A percentile compares a stretch with the other conserved stretches of the same genome.
These are phyloP conservation scores for Sarcocystis neurona DNA, from an alignment of 169 alveolate genomes.

Conservation along the genomic window DNA sequence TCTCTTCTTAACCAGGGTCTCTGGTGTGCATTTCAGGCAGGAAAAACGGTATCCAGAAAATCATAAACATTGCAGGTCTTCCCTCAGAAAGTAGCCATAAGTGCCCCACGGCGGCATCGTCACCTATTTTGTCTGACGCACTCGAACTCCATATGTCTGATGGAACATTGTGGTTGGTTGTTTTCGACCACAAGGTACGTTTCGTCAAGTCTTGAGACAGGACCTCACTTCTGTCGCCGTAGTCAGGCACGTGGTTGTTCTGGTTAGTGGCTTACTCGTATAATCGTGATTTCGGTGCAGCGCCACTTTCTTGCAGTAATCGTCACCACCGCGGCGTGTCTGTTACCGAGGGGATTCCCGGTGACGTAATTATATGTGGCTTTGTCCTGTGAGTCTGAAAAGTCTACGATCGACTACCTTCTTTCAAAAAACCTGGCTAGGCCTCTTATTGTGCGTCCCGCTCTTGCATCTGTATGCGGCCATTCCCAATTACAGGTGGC, in stretches of 20 bases:
- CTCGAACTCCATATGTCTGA: constrained; percentile 35
- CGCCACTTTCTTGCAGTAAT: neutral
- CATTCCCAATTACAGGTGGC: neutral
- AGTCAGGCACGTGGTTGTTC: neutral
- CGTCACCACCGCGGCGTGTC: neutral
- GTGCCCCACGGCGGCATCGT: neutral
- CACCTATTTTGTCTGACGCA: constrained; percentile 30
- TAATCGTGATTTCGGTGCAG: neutral
- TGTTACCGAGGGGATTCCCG: neutral
- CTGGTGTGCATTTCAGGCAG: constrained; percentile 25
- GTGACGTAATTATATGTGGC: neutral
- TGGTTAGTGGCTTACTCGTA: neutral
- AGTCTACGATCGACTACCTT: neutral
- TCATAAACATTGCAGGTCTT: constrained; percentile 30
- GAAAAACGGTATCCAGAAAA: constrained; percentile 3
- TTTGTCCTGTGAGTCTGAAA: neutral
- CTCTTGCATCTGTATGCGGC: neutral
- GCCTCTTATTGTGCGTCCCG: constrained; percentile 12
- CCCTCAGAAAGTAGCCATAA: constrained; percentile 38
- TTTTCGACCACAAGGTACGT: constrained; percentile 24
- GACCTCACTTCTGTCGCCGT: neutral
- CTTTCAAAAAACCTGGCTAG: neutral
- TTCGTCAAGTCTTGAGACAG: neutral
- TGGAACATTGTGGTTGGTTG: constrained; percentile 42
- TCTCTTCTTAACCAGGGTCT: neutral